phyloP scores from a whole-genome alignment of 2,329 filamentous ascomycete species.

The Talaromyces sp. region DNA sequence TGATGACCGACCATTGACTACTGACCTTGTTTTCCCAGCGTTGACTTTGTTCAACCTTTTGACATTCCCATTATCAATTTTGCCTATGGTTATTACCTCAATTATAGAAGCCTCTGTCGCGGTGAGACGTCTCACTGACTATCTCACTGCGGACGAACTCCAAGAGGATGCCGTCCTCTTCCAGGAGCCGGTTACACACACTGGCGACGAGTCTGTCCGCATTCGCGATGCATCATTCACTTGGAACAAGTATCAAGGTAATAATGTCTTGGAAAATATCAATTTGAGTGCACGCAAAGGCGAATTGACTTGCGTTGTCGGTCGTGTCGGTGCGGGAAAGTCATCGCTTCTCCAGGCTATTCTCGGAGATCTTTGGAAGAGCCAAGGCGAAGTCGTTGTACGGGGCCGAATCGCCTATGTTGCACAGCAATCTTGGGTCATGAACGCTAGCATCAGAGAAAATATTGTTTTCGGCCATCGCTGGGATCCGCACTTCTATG shows the following conservation, averaged over 20 bases:
- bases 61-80: slow-evolving; percentile 87
- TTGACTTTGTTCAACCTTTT: slow-evolving; percentile 91
- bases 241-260: slow-evolving; percentile 80
- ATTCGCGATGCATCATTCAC: slow-evolving; percentile 87
- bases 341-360: slow-evolving; percentile 87
- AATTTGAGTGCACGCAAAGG: slow-evolving; percentile 88
- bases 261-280: slow-evolving; percentile 72
- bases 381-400: slow-evolving; percentile 76
- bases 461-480: slow-evolving; percentile 96
- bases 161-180: slow-evolving; percentile 76
- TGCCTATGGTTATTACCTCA: slow-evolving; percentile 97
- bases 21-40: slow-evolving; percentile 93
- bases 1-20: slow-evolving; percentile 75
- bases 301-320: slow-evolving; percentile 88
- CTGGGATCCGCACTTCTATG: slow-evolving; percentile 91
- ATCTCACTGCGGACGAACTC: slow-evolving; percentile 83
- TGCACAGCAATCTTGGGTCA: slow-evolving; percentile 90
- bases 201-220: slow-evolving; percentile 80
- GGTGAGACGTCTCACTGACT: slow-evolving; percentile 78
- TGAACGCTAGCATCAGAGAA: slow-evolving; percentile 95
- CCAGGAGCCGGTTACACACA: slow-evolving; percentile 67
- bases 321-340: slow-evolving; percentile 91
- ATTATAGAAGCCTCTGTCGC: slow-evolving; percentile 96
- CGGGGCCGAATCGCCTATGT: slow-evolving; percentile 86
- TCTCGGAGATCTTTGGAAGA: slow-evolving; percentile 88